Evolutionary conservation across 495 filamentous ascomycete species (phyloP).

Genomic region (Hypoxylon perforatum): DNA sequence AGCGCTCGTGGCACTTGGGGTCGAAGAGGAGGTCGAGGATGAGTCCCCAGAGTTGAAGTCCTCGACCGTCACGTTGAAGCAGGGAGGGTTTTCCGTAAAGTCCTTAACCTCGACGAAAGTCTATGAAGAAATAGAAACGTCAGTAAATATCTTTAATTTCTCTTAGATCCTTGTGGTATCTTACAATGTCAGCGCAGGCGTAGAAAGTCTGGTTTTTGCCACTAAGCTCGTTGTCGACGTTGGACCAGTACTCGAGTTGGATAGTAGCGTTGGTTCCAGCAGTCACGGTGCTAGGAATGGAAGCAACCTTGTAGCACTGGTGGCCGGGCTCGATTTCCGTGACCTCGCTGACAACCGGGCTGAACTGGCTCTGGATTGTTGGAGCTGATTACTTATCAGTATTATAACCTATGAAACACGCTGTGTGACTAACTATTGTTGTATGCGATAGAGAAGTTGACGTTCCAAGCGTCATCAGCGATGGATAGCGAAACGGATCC

Average conservation of each 20-base stretch:
- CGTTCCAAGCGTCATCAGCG: slow-evolving; percentile 59
- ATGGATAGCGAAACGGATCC: slow-evolving; percentile 50
- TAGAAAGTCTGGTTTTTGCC: slow-evolving; percentile 62
- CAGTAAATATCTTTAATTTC: neutral
- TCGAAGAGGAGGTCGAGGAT: slow-evolving; percentile 28
- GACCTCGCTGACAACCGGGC: slow-evolving; percentile 52
- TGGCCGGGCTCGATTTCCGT: slow-evolving; percentile 56
- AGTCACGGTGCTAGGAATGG: slow-evolving; percentile 47
- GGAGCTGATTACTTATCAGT: slow-evolving; percentile 40
- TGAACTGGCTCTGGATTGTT: slow-evolving; percentile 58
- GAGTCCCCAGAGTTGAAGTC: slow-evolving; percentile 46
- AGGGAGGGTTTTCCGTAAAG: slow-evolving; percentile 56
- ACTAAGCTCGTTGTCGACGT: slow-evolving; percentile 48
- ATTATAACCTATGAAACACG: neutral
- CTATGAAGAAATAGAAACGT: slow-evolving; percentile 8
- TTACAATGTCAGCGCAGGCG: slow-evolving; percentile 61
- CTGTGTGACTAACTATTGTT: slow-evolving; percentile 50
- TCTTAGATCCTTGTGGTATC: neutral
- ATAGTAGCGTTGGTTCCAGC: slow-evolving; percentile 63
- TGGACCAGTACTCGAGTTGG: slow-evolving; percentile 61
- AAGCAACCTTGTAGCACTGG: slow-evolving; percentile 61
- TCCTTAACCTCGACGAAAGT: slow-evolving; percentile 55
- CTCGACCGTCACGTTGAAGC: slow-evolving; percentile 61
- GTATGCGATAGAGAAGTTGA: slow-evolving; percentile 60
- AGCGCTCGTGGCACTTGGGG: slow-evolving; percentile 19